Base-by-base conservation (phyloP, 1,139 yeast species). In the Protomyces inouyei region DNA sequence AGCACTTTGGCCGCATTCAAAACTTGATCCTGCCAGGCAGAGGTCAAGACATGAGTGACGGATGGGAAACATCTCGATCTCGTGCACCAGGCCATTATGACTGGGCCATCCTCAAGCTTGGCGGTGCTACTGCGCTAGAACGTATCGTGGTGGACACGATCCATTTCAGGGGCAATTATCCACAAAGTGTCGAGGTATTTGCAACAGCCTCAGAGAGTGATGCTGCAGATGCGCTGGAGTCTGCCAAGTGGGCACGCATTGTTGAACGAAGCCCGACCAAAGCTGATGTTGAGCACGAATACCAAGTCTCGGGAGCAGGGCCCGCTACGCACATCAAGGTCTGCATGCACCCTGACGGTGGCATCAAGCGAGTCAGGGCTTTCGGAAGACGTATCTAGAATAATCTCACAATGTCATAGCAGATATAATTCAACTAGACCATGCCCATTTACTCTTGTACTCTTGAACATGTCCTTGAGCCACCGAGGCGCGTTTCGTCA, bases 1-100 rank as follows among this genome's bases (percentile, higher is more conserved):
- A 92, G 77, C 97, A 91, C 76, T 92, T 92, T 73, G 96, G 97
- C 48, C 82, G 91, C 52, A 96, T 92, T 48, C 95, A 88, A 74
- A 92, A 92, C 76, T 79, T 92, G 69, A 78, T 92, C 66, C 80
- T 93, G 66, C 97, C 97, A 3, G 98, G 98, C 10, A 83, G 97
- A 68, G 98, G 98, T 57, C 83, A 81, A 70, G 97, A 92, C 75
- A 92, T 93, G 98, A 85, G 95, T 57, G 97, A 93, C 73, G 98
- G 98, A 16, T 92, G 98, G 98, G 98, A 92, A 75, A 92, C 98
- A n/a, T 84, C 84, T 70, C 83, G 98, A 73, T 89, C 97, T 0
- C 82, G 98, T 74, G 81, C 78, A 21, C 82, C 85, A 3, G 92
- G 89, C 52, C 98, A 92, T 74, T 84, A 82, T 48, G 98, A 92